phyloP scores from a whole-genome alignment of 345 rosid species.

The Arabis alpina region DNA sequence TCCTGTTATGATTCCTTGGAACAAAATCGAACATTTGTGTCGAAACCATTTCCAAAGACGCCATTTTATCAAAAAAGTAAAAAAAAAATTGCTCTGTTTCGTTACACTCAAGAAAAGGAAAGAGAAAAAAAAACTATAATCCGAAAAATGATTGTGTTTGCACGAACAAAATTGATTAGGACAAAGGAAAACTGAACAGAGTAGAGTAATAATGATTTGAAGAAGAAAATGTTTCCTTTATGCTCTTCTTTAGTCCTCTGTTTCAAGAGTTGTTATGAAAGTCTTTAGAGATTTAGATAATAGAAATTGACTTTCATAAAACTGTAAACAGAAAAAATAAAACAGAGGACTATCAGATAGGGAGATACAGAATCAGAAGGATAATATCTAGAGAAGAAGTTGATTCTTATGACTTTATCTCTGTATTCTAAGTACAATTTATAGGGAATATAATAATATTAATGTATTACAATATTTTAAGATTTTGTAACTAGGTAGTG shows the following conservation, averaged over 20 bases:
- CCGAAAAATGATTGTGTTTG: not conserved
- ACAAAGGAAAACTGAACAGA: not conserved
- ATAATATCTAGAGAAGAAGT: conserved; percentile 21
- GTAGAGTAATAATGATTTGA: not conserved
- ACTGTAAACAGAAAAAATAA: not conserved
- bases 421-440: not conserved
- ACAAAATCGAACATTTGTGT: conserved; percentile 59
- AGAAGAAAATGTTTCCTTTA: not conserved
- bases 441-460: not conserved
- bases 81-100: not conserved
- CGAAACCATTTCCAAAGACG: conserved; percentile 61
- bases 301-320: not conserved
- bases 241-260: conserved; percentile 20
- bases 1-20: conserved; percentile 39
- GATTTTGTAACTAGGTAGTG: conserved; percentile 1
- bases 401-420: conserved; percentile 17
- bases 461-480: not conserved
- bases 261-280: not conserved
- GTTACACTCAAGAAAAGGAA: not conserved
- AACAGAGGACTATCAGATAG: conserved; percentile 10
- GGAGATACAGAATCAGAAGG: conserved; percentile 1
- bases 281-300: not conserved
- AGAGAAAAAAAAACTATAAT: not conserved
- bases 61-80: conserved; percentile 42
- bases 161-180: not conserved